Percentiles rank a stretch among this genome's conserved stretches.
Evolutionary conservation across 441 rosid species (phyloP).

Genomic region (Daphne laureola): DNA sequence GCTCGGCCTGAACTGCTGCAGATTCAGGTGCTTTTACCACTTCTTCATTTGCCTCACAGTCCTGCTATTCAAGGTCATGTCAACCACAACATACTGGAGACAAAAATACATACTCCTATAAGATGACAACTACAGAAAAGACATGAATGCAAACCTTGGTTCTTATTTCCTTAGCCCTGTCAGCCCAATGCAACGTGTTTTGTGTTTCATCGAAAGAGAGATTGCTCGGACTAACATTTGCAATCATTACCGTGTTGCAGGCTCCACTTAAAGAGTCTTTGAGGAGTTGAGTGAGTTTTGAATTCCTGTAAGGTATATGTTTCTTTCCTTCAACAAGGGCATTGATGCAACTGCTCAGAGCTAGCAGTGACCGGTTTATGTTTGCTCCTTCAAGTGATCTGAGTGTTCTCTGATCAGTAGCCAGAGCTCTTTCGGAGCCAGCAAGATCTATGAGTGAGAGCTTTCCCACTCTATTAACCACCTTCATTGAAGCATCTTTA

Average conservation of each 20-base stretch:
- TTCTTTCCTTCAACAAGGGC: slow-evolving; percentile 95
- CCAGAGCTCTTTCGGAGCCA: slow-evolving; percentile 92
- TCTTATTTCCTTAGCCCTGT: slow-evolving; percentile 84
- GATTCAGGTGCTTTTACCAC: slow-evolving; percentile 39
- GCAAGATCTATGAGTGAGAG: slow-evolving; percentile 93
- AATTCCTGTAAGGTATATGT: slow-evolving; percentile 87
- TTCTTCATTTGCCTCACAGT: slow-evolving; percentile 47
- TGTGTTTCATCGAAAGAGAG: slow-evolving; percentile 86
- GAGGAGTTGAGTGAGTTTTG: slow-evolving; percentile 92
- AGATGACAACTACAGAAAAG: neutral
- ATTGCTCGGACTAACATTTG: slow-evolving; percentile 89
- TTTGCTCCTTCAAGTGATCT: slow-evolving; percentile 93
- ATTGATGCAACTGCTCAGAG: slow-evolving; percentile 89
- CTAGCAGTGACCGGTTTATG: slow-evolving; percentile 87
- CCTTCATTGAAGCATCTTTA: slow-evolving; percentile 59
- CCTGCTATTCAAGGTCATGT: slow-evolving; percentile 26
- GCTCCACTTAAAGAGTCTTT: slow-evolving; percentile 89
- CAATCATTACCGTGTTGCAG: slow-evolving; percentile 92
- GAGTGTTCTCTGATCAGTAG: slow-evolving; percentile 86
- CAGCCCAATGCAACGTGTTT: slow-evolving; percentile 95
- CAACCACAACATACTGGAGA: neutral
- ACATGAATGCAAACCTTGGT: slow-evolving; percentile 35
- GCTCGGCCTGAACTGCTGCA: slow-evolving; percentile 50
- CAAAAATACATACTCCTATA: slow-evolving; percentile 1
- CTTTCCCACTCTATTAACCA: slow-evolving; percentile 61